Percentiles rank a stretch among this genome's conserved stretches.
These are phyloP conservation scores for Drechslerella stenobrocha DNA, from an alignment of 2,329 filamentous ascomycete species.

Conservation along the genomic window DNA sequence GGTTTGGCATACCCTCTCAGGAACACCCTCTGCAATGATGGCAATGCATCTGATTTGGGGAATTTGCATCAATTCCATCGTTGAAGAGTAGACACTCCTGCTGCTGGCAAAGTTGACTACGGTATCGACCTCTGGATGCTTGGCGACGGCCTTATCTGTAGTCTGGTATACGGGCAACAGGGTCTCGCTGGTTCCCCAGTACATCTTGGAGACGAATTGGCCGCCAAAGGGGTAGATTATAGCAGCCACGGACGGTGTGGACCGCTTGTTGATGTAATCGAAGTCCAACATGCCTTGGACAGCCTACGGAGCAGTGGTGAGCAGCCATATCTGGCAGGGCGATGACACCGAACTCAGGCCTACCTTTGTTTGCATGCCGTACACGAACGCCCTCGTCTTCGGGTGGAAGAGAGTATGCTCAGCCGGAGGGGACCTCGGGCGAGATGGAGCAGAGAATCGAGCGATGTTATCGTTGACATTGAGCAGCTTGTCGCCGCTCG, in stretches of 20 bases:
- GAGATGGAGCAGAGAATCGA: conserved; percentile 89
- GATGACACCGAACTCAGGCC: conserved; percentile 59
- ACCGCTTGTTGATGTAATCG: conserved; percentile 99
- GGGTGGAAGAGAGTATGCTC: conserved; percentile 94
- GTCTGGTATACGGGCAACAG: conserved; percentile 97
- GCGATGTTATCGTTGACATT: conserved; percentile 99
- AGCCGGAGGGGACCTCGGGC: conserved; percentile 84
- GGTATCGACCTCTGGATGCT: conserved; percentile 95
- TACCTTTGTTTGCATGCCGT: conserved; percentile 94
- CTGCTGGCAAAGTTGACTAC: conserved; percentile 99
- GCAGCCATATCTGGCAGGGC: neutral
- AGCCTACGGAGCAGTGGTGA: conserved; percentile 53
- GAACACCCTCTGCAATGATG: conserved; percentile 99
- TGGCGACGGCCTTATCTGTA: conserved; percentile 85
- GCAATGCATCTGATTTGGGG: conserved; percentile 98
- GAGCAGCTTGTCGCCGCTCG: conserved; percentile 54
- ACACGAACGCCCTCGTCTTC: conserved; percentile 99
- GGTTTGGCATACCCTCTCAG: conserved; percentile 75
- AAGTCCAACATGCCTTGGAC: conserved; percentile 76
- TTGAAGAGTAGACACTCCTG: conserved; percentile 96
- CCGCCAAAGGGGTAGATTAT: conserved; percentile 99
- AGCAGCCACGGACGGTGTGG: conserved; percentile 91
- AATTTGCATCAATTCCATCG: conserved; percentile 96
- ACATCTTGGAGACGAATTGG: conserved; percentile 99
- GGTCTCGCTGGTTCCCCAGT: conserved; percentile 99